Base-by-base conservation (phyloP, 495 filamentous ascomycete species). In the Annulohypoxylon nitens region DNA sequence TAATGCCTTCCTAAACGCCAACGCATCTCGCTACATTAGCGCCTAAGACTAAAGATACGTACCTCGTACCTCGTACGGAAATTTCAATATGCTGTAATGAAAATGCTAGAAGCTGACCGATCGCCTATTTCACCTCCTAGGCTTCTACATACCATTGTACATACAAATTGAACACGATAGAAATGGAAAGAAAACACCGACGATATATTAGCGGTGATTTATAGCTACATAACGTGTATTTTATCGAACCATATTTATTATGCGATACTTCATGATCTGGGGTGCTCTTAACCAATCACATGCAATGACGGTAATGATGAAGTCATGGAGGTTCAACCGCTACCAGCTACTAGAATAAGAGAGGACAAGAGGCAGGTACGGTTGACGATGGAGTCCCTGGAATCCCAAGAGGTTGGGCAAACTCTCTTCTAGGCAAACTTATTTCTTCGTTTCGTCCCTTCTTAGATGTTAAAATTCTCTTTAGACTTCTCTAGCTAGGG, bases 1-100 rank as follows among this genome's bases (percentile, higher is more conserved):
- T 59, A 67, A 64, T 70, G 67, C 63, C 72, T 61, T 70, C 62
- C 59, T 57, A 47, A 67, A 70, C 64, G 72, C 72, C 72, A 75
- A 75, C 72, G 67, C 72, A 75, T 75, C 67, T 67, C 67, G 67
- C 68, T 75, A 71, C 72, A 75, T 75, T 75, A 75, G 72, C 72
- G 67, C 72, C 72, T 50, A 68, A 70, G 33, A 54, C 51, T 53
- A 30, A 64, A 23, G 50, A 36, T 75, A 75, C 67, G 71, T 74
- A 74, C 66, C 57, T 74, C 25, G 14, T 61, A 74, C 50, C 16
- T 45, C 70, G 33, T 65, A 68, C 34, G 25, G 36, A n/a, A 37
- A 37, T 18, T 68, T 51, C n/a, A 18, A 34, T 62, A 43, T 62
- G n/a, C n/a, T 57, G n/a, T 55, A 26, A 1, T 8, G 18, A 7